phyloP scores from a whole-genome alignment of 2,329 filamentous ascomycete genomes.

The Exophiala viscosa region DNA sequence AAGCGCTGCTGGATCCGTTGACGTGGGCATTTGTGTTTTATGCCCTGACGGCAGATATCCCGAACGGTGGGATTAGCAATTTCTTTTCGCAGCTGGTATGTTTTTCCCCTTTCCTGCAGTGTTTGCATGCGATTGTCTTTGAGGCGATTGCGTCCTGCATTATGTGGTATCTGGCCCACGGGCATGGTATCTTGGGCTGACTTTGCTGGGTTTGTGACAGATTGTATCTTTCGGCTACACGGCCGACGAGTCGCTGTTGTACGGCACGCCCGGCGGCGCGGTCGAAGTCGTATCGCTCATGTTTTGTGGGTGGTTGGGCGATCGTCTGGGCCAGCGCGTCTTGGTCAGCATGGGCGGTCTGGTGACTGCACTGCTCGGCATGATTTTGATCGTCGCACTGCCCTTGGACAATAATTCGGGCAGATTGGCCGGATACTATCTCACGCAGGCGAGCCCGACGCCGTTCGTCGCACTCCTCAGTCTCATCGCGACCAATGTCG shows the following conservation, averaged over 20 bases:
- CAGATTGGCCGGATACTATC: conserved; percentile 61
- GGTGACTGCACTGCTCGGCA: conserved; percentile 22
- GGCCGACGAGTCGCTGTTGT: conserved; percentile 58
- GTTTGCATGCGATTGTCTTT: not conserved
- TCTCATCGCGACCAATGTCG: conserved; percentile 60
- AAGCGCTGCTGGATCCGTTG: conserved; percentile 56
- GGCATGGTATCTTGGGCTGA: not conserved
- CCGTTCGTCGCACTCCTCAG: conserved; percentile 63
- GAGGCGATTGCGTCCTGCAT: not conserved
- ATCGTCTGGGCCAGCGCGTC: conserved; percentile 55
- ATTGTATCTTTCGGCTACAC: conserved; percentile 65
- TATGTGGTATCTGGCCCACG: not conserved
- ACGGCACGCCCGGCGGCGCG: conserved; percentile 63
- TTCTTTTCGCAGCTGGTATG: conserved; percentile 57
- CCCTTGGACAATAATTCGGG: conserved; percentile 57
- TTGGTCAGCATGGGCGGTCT: conserved; percentile 54
- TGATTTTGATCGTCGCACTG: conserved; percentile 48
- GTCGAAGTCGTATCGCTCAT: conserved; percentile 61
- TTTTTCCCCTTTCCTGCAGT: not conserved
- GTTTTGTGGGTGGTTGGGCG: conserved; percentile 54
- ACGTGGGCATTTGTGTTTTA: conserved; percentile 60
- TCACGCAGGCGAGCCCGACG: conserved; percentile 58
- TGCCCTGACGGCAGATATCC: conserved; percentile 55
- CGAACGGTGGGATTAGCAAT: conserved; percentile 58
- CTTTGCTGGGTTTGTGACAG: conserved; percentile 20